These are phyloP conservation scores for Insectozyma bohioensis DNA, from an alignment of 1,139 yeast genomes.

Conservation along the genomic window DNA sequence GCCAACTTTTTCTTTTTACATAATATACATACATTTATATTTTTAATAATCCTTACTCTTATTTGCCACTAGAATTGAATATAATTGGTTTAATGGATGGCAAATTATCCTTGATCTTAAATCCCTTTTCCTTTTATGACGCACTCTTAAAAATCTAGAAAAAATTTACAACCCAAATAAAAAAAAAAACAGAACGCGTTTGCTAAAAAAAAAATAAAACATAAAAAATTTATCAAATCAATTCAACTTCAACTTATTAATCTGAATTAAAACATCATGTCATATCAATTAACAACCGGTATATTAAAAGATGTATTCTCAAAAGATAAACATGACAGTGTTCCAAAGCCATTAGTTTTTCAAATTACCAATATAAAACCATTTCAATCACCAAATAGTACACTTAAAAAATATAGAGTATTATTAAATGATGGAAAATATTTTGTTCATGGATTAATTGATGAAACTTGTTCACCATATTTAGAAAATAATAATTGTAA, in stretches of 20 bases:
- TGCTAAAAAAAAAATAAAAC: background rate
- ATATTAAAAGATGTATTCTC: conserved; percentile 30
- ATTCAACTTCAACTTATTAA: background rate
- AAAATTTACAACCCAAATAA: too few species aligned
- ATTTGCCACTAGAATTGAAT: too few species aligned
- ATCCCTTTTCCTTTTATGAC: too few species aligned
- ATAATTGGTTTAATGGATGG: too few species aligned
- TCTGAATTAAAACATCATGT: conserved; percentile 8
- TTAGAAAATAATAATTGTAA: conserved; percentile 47
- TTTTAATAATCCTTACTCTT: background rate
- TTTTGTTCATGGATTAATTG: conserved; percentile 63
- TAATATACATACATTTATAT: too few species aligned
- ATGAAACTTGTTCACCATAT: conserved; percentile 54
- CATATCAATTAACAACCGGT: conserved; percentile 20
- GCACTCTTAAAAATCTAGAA: too few species aligned
- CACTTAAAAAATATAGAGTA: conserved; percentile 48
- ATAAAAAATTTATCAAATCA: background rate
- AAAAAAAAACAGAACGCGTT: conserved; percentile 1
- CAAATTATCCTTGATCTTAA: too few species aligned
- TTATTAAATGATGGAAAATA: conserved; percentile 66
- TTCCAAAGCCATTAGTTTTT: conserved; percentile 36
- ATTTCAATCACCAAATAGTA: conserved; percentile 38
- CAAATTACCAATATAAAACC: conserved; percentile 50
- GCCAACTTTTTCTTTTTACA: too few species aligned
- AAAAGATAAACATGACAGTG: conserved; percentile 22